phyloP scores from a whole-genome alignment of 148 eudicot genomes.

The Bassia scoparia region DNA sequence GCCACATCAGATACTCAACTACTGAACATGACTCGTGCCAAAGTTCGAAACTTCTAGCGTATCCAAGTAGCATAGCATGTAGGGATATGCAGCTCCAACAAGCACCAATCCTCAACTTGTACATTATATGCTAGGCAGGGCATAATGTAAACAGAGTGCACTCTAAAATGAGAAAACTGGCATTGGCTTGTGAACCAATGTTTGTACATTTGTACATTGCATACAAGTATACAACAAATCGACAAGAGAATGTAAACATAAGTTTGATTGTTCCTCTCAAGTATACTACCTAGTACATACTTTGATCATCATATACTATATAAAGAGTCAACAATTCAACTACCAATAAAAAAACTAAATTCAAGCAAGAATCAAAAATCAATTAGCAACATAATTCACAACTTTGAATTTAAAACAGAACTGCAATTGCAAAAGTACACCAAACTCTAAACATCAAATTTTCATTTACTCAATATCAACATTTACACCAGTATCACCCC shows the following conservation, averaged over 20 bases:
- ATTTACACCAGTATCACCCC: neutral
- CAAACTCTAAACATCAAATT: neutral
- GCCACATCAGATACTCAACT: too few relatives aligned
- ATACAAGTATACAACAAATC: neutral
- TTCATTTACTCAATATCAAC: neutral
- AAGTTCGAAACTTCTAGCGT: too few relatives aligned
- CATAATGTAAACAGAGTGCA: neutral
- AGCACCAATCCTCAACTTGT: neutral
- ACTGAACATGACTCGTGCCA: too few relatives aligned
- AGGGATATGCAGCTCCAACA: neutral
- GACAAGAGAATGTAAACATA: neutral
- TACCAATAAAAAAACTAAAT: neutral
- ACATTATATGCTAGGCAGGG: neutral
- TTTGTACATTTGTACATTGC: neutral
- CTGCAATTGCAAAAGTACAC: neutral
- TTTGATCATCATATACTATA: neutral
- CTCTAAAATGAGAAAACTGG: neutral
- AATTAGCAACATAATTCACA: neutral
- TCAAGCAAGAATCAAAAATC: neutral
- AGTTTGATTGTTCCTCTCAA: neutral
- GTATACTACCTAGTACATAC: neutral
- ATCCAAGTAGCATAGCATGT: too few relatives aligned
- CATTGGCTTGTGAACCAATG: neutral
- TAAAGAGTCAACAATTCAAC: neutral
- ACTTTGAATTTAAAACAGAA: neutral